phyloP scores from a whole-genome alignment of 225 moss, liverwort and hornwort species.

The Pleurozium schreberi region DNA sequence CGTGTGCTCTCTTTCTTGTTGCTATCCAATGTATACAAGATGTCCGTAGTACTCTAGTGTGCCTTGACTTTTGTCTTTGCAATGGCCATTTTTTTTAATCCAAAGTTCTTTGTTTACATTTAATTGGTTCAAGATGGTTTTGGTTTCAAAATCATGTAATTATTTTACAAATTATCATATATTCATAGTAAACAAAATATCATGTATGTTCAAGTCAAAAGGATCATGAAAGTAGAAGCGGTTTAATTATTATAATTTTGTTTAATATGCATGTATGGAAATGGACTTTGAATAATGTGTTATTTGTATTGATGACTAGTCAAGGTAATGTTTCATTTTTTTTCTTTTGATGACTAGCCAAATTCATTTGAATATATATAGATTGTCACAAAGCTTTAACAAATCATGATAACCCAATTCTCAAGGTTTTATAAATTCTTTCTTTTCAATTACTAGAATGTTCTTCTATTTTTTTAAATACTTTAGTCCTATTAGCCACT shows the following conservation, averaged over 20 bases:
- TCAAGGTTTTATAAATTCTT: not conserved
- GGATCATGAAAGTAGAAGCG: fast-evolving
- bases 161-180: not conserved
- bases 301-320: fast-evolving
- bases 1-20: not conserved
- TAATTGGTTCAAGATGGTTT: not conserved
- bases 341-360: not conserved
- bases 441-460: not conserved
- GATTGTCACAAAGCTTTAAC: not conserved
- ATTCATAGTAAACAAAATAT: too few relatives aligned
- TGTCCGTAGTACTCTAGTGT: too few relatives aligned
- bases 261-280: not conserved
- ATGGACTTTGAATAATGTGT: fast-evolving
- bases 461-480: not conserved
- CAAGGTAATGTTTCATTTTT: not conserved
- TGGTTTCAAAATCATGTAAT: not conserved
- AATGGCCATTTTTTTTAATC: too few relatives aligned
- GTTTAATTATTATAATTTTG: not conserved
- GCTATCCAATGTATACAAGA: too few relatives aligned
- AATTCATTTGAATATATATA: not conserved
- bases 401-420: not conserved
- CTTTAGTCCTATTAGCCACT: not conserved
- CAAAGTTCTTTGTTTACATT: not conserved
- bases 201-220: not conserved
- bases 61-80: too few relatives aligned